Conservation (phyloP, 148 eudicot species). For the Rhododendron ovatum region DNA sequence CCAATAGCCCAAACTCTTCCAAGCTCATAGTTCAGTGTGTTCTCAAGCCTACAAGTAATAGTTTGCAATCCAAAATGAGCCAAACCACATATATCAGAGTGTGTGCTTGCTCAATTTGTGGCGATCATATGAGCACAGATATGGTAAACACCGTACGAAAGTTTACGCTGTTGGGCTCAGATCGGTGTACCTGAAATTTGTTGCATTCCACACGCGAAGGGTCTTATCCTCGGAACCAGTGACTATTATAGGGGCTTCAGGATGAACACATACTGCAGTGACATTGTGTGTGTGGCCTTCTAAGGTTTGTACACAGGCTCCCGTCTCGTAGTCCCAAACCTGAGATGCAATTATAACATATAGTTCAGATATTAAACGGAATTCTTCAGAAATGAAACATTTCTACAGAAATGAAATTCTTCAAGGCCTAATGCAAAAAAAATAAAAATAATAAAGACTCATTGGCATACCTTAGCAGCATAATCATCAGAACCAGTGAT, state of each 20-base stretch:
- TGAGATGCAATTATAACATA: constrained; percentile 12
- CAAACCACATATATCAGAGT: background rate
- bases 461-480: constrained; percentile 46
- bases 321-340: constrained; percentile 79
- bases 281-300: constrained; percentile 86
- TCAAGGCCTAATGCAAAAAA: background rate
- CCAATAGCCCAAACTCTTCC: constrained; percentile 93
- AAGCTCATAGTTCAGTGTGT: constrained; percentile 74
- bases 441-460: background rate
- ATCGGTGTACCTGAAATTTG: constrained; percentile 46
- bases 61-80: background rate
- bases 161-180: background rate
- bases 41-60: constrained; percentile 64
- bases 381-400: background rate
- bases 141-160: background rate
- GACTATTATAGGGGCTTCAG: constrained; percentile 62
- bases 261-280: constrained; percentile 64
- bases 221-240: constrained; percentile 87
- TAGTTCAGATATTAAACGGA: background rate
- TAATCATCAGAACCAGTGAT: constrained; percentile 74
- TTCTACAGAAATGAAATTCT: background rate
- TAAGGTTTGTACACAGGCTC: constrained; percentile 67
- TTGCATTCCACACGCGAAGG: constrained; percentile 62
- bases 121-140: background rate
- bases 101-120: background rate